Percentiles rank a stretch among this genome's conserved stretches.
These are phyloP conservation scores for Emmonsiellopsis sp. DNA, from an alignment of 2,329 filamentous ascomycete genomes.

Conservation along the genomic window DNA sequence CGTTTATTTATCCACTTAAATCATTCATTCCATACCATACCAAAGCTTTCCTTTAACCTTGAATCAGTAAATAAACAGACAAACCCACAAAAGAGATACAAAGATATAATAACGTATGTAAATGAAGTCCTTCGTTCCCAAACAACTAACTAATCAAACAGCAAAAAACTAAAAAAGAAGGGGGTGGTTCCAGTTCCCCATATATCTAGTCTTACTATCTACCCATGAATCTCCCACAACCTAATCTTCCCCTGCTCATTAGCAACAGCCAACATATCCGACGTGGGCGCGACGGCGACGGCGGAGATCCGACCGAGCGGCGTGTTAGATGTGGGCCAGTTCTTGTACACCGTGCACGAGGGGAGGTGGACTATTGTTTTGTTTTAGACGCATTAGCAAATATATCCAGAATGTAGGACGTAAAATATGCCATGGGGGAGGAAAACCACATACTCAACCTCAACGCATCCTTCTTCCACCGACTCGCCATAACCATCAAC, in stretches of 20 bases:
- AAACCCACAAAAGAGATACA: too few species aligned
- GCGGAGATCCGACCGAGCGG: conserved; percentile 75
- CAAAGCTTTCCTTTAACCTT: too few species aligned
- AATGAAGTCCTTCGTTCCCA: too few species aligned
- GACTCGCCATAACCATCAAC: conserved; percentile 74
- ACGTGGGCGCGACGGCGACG: conserved; percentile 58
- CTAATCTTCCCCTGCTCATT: conserved; percentile 84
- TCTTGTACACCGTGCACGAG: conserved; percentile 86
- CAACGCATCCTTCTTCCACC: conserved; percentile 80
- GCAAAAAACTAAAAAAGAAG: too few species aligned
- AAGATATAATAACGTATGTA: too few species aligned
- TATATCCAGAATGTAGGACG: neutral
- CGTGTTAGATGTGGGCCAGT: conserved; percentile 91
- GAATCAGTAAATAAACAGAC: too few species aligned
- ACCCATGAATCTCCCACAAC: conserved; percentile 78
- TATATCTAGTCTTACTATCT: conserved; percentile 20
- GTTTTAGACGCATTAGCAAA: neutral
- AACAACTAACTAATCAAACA: too few species aligned
- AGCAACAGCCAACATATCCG: conserved; percentile 68
- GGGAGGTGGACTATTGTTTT: conserved; percentile 64
- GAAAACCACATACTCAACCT: conserved; percentile 45
- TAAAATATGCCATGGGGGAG: neutral
- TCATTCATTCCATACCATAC: too few species aligned
- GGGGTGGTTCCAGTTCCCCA: neutral
- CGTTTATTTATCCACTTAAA: too few species aligned